These are phyloP conservation scores for Schwanniomyces etchellsii DNA, from an alignment of 1,139 yeast species.

Conservation along the genomic window DNA sequence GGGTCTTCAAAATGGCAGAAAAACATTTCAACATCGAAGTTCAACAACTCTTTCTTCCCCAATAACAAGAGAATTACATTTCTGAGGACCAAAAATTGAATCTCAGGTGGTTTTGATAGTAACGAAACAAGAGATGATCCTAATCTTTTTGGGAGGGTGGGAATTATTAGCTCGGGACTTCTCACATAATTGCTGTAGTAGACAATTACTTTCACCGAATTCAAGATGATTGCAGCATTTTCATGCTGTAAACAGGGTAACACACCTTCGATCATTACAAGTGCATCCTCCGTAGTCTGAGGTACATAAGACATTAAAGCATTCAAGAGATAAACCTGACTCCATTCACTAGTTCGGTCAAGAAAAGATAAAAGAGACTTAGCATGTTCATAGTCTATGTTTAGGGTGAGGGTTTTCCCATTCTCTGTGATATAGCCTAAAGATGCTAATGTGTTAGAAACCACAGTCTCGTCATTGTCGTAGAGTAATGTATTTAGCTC, in stretches of 20 bases:
- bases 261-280: conserved; percentile 59
- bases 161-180: conserved; percentile 37
- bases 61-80: conserved; percentile 73
- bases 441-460: conserved; percentile 69
- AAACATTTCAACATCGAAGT: conserved; percentile 68
- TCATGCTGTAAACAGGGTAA: conserved; percentile 76
- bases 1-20: conserved; percentile 84
- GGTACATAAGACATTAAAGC: conserved; percentile 72
- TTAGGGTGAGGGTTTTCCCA: conserved; percentile 42
- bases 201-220: conserved; percentile 65
- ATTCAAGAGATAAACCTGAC: conserved; percentile 64
- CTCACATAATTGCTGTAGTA: conserved; percentile 68
- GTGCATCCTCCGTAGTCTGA: conserved; percentile 58
- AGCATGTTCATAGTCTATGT: conserved; percentile 55
- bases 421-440: conserved; percentile 61
- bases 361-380: conserved; percentile 44
- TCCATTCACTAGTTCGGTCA: conserved; percentile 71
- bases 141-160: conserved; percentile 52
- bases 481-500: conserved; percentile 53
- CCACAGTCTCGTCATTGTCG: conserved; percentile 58
- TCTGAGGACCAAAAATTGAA: conserved; percentile 76
- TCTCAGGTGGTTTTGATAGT: conserved; percentile 73
- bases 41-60: conserved; percentile 57
- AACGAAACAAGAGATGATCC: conserved; percentile 71
- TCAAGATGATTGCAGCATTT: conserved; percentile 76